A percentile compares a stretch with the other conserved stretches of the same genome.
These are phyloP conservation scores for Avena atlantica DNA, from an alignment of 176 grass and related monocot species.

Conservation along the genomic window DNA sequence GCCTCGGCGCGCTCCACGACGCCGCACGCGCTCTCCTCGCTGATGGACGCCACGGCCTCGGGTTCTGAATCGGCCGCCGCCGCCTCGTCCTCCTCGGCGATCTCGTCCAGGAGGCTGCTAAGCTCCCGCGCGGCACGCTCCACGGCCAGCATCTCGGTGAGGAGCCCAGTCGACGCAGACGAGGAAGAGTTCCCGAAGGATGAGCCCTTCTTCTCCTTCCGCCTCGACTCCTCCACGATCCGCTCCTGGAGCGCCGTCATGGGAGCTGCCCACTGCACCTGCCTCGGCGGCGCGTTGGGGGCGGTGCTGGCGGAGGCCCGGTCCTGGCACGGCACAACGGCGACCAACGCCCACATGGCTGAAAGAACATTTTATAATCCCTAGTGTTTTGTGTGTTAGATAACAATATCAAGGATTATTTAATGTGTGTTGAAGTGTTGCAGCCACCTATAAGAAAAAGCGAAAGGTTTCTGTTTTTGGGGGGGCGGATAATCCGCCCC, in stretches of 20 bases:
- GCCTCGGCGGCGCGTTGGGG: slow-evolving; percentile 60
- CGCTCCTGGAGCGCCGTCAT: slow-evolving; percentile 72
- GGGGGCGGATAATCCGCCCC: too few species aligned
- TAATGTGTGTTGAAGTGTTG: too few species aligned
- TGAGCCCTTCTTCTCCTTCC: slow-evolving; percentile 55
- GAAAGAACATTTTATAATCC: too few species aligned
- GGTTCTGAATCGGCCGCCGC: background rate
- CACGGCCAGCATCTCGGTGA: slow-evolving; percentile 79
- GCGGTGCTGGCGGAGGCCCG: slow-evolving; percentile 5
- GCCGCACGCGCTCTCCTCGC: slow-evolving; percentile 37
- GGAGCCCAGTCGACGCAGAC: slow-evolving; percentile 40
- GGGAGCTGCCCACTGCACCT: slow-evolving; percentile 69
- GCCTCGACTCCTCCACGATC: slow-evolving; percentile 71
- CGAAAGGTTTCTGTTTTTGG: too few species aligned
- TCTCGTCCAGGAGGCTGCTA: slow-evolving; percentile 60
- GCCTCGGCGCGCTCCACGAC: slow-evolving; percentile 56
- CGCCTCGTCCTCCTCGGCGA: slow-evolving; percentile 43
- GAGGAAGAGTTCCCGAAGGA: slow-evolving; percentile 23
- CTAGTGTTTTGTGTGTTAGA: too few species aligned
- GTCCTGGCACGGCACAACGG: slow-evolving; percentile 72
- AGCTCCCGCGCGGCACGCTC: slow-evolving; percentile 62
- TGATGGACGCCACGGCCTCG: background rate
- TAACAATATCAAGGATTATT: too few species aligned
- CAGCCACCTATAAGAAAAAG: too few species aligned
- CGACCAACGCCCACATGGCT: slow-evolving; percentile 63